Conservation (phyloP, 176 grass and related monocot genomes). For the Saccharum officinarum region DNA sequence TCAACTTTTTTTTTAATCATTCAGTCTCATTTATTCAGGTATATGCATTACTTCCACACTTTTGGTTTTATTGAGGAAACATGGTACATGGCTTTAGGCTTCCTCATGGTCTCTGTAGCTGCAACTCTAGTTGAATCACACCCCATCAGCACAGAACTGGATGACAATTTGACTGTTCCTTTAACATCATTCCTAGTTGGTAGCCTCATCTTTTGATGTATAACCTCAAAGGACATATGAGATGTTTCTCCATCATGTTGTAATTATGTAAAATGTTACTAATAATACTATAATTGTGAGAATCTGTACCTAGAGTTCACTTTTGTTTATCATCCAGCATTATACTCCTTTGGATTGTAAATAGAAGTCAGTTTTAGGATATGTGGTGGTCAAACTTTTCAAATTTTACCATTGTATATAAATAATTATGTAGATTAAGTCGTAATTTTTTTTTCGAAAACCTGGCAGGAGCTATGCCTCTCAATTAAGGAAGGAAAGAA, state of each 20-base stretch:
- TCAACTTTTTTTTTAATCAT: background rate
- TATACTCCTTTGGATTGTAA: background rate
- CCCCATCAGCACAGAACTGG: slow-evolving; percentile 74
- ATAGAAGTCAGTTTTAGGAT: background rate
- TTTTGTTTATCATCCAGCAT: background rate
- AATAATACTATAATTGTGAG: background rate
- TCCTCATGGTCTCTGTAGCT: slow-evolving; percentile 67
- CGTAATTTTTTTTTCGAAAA: too few species aligned
- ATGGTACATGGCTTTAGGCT: slow-evolving; percentile 60
- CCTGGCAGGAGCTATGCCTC: too few species aligned
- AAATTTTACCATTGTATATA: background rate
- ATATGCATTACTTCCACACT: slow-evolving; percentile 84
- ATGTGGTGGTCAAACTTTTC: too few species aligned
- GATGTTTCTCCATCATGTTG: background rate
- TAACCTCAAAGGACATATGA: background rate
- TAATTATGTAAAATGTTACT: background rate
- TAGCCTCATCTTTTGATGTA: slow-evolving; percentile 57
- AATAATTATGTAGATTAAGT: too few species aligned
- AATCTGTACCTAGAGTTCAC: background rate
- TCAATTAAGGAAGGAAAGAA: too few species aligned
- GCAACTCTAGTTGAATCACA: slow-evolving; percentile 68
- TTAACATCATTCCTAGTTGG: slow-evolving; percentile 68
- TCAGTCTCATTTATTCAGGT: slow-evolving; percentile 48
- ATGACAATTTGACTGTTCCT: slow-evolving; percentile 90
- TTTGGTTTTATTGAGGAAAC: slow-evolving; percentile 84